Evolutionary conservation across 2,329 filamentous ascomycete genomes (phyloP).

Genomic region (Botrytis aclada): DNA sequence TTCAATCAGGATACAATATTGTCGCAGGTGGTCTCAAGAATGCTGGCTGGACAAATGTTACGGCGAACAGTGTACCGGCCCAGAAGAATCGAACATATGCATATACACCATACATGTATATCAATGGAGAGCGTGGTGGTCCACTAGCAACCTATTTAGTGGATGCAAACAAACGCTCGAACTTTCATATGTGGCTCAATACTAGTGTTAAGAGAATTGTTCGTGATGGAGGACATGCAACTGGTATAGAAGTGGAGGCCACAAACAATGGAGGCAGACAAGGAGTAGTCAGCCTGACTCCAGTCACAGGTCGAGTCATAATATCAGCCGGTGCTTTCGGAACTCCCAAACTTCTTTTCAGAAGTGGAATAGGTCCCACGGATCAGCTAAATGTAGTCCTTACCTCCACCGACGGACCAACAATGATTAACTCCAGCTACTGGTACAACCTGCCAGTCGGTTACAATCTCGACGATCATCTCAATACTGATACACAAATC

Average conservation of each 20-base stretch:
- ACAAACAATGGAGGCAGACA: slow-evolving; percentile 51
- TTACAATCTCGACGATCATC: slow-evolving; percentile 56
- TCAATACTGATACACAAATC: slow-evolving; percentile 55
- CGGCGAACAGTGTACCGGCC: slow-evolving; percentile 55
- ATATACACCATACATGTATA: slow-evolving; percentile 66
- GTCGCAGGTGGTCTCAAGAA: slow-evolving; percentile 56
- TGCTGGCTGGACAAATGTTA: slow-evolving; percentile 61
- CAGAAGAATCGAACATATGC: slow-evolving; percentile 64
- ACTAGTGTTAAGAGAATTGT: slow-evolving; percentile 66
- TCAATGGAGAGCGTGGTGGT: slow-evolving; percentile 63
- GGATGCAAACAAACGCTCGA: slow-evolving; percentile 53
- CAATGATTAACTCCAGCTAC: slow-evolving; percentile 48
- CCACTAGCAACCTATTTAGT: slow-evolving; percentile 71
- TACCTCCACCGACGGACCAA: slow-evolving; percentile 47
- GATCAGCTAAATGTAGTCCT: slow-evolving; percentile 49
- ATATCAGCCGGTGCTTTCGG: slow-evolving; percentile 67
- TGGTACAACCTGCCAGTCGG: slow-evolving; percentile 61
- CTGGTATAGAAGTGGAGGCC: slow-evolving; percentile 65
- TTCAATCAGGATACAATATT: slow-evolving; percentile 63
- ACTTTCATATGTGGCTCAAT: slow-evolving; percentile 66
- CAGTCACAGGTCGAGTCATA: slow-evolving; percentile 61
- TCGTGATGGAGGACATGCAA: slow-evolving; percentile 58
- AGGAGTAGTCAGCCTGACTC: slow-evolving; percentile 59
- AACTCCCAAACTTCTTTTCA: slow-evolving; percentile 57
- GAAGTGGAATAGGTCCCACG: slow-evolving; percentile 57